These are phyloP conservation scores for Lichtheimia corymbifera DNA, from an alignment of 371 early-diverging fungal genomes.

Conservation along the genomic window DNA sequence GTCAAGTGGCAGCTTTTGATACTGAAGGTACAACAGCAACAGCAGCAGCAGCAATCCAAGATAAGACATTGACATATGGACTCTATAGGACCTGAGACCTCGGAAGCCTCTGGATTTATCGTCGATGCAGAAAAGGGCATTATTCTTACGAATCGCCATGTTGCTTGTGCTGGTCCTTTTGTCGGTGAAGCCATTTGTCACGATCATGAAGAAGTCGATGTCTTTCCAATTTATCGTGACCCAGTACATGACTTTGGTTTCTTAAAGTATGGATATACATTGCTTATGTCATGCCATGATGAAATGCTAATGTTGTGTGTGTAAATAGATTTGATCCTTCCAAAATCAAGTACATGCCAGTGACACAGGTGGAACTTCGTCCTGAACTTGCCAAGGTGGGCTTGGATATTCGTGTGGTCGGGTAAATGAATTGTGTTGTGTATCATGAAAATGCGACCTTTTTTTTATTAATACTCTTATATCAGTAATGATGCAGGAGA, in stretches of 20 bases:
- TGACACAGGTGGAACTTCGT: constrained; percentile 74
- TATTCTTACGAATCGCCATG: constrained; percentile 92
- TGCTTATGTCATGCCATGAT: background rate
- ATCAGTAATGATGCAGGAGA: constrained; percentile 88
- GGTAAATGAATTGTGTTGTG: constrained; percentile 56
- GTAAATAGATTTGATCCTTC: constrained; percentile 68
- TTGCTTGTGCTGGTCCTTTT: constrained; percentile 90
- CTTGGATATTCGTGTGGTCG: constrained; percentile 90
- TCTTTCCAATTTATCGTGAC: constrained; percentile 83
- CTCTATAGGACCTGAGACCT: constrained; percentile 41
- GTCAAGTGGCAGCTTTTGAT: constrained; percentile 77
- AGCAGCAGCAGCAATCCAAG: background rate
- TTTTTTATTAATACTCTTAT: background rate
- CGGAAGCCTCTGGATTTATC: constrained; percentile 90
- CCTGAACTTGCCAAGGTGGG: constrained; percentile 89
- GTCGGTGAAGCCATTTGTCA: constrained; percentile 86
- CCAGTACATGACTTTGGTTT: constrained; percentile 79
- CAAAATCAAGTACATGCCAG: constrained; percentile 79
- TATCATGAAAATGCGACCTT: too few species aligned
- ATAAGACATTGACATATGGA: background rate
- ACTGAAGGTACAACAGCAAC: constrained; percentile 66
- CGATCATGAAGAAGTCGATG: constrained; percentile 92
- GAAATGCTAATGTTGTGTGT: background rate
- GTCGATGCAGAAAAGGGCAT: constrained; percentile 88
- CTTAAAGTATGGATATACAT: constrained; percentile 31